Base-by-base conservation (phyloP, 2,329 filamentous ascomycete species). In the Capronia americana region DNA sequence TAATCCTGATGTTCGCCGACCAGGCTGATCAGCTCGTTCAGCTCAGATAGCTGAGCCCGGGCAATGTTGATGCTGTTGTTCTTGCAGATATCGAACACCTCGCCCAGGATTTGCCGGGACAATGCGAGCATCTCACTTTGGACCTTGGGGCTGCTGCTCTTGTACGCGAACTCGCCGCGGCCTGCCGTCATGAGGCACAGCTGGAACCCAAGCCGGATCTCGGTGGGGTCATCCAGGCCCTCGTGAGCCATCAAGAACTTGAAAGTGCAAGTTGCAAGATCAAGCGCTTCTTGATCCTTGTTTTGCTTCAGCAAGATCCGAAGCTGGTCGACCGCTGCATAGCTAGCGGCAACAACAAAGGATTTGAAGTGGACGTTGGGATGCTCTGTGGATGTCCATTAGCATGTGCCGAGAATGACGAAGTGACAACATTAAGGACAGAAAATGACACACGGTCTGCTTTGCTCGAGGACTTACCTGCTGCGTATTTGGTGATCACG, bases 1-100 rank as follows among this genome's bases (percentile, higher is more conserved):
- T 78, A 78, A 69, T 77, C 75, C 32, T 78, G 75, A 54, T 79
- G 74, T 46, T 79, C 77, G 28, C 77, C 77, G 0, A 79, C 67
- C 0, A 79, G 71, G 3, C 75, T 78, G 64, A 79, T 75, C 4
- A 79, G 70, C 53, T 79, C 75, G 65, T 79, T 78, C 7, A 79
- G 69, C 24, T 78, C 74, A 6, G 65, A 63, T 66, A 79, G 77
- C 3, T 76, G 76, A 0, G 78, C 67, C 20, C 78, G 74, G 6
- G 77, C 71, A 61, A 78, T 77, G 28, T 77, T 73, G 46, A 78
- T 66, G 2, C 74, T 74, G 17, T 75, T 64, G 12, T 74, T 67
- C 51, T 75, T 75, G 11, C 73, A 73, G 4, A 74, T 69, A 0
- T 66, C 54, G 69, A 79, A 75, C 41, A 78, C 70, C 24, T 77